Evolutionary conservation across 2,329 filamentous ascomycete species (phyloP), one percentile per base, ranked within the genome.

Genomic region (Arthrobotrys entomopaga): DNA sequence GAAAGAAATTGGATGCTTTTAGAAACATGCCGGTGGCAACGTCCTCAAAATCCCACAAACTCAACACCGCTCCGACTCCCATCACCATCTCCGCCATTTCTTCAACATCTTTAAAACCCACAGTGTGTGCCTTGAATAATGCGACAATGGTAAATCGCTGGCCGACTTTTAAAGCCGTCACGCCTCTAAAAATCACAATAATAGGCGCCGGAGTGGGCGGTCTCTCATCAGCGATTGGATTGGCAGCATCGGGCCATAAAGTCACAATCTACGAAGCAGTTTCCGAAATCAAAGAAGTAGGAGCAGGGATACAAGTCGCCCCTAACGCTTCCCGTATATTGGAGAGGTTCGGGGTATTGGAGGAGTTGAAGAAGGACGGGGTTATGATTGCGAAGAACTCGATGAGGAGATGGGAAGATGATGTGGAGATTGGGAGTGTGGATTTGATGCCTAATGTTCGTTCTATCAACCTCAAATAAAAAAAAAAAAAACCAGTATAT

Each of bases 221-320:
- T 10, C 57, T 74, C 7, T 26, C 57, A 1, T 22, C 70, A 6
- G 63, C 70, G 3, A 58, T 74, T 10, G 63, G 63, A 15, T 38
- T 74, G 2, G 20, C 60, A 0, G n/a, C 67, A 13, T 50, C 70
- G 0, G 70, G 70, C 2, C 70, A 74, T 38, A 54, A 10, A 7
- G 63, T 58, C 20, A 58, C 43, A 34, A 24, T 69, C 46, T 58
- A 53, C 49, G 53, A 59, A 53, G 29, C 38, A 8, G 65, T 58
- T 54, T 49, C 69, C 22, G 53, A 63, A n/a, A 74, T 54, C 13
- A 56, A 54, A 40, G 75, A 86, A 82, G 82, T 86, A 22, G 85
- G 85, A 6, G 85, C 84, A 13, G 85, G 85, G 0, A 81, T 87
- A n/a, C 85, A 87, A 74, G 80, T 86, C 2, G 86, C 84, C 0